Evolutionary conservation across 306 rosid genomes (phyloP).

Genomic region (Casuarina glauca): DNA sequence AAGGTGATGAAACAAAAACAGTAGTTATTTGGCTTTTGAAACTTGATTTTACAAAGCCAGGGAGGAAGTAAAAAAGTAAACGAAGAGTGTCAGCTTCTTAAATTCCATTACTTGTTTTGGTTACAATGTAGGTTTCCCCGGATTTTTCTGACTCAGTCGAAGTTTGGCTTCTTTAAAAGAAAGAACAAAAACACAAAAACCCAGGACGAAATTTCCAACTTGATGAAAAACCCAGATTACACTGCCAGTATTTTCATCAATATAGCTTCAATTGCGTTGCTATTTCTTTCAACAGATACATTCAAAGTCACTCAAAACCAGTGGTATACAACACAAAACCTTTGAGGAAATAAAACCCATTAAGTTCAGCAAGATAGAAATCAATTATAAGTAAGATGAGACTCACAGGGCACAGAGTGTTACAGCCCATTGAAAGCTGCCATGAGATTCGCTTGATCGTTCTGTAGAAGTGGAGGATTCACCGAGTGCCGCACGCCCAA

Average conservation of each 20-base stretch:
- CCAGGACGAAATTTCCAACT: not conserved
- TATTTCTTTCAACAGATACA: not conserved
- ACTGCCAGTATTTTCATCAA: not conserved
- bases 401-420: conserved; percentile 45
- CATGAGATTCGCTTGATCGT: conserved; percentile 22
- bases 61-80: not conserved
- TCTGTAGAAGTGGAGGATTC: not conserved
- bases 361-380: not conserved
- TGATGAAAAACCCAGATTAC: not conserved
- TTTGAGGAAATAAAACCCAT: not conserved
- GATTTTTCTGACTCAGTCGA: not conserved
- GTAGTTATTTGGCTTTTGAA: no score
- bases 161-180: not conserved
- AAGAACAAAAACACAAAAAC: not conserved
- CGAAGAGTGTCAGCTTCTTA: not conserved
- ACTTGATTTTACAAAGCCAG: not conserved
- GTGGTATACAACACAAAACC: not conserved
- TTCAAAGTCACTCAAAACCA: not conserved
- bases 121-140: not conserved
- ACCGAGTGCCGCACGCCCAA: conserved; percentile 14
- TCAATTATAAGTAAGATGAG: not conserved
- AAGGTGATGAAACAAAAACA: no score
- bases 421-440: conserved; percentile 51
- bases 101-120: not conserved
- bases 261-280: not conserved